Conservation (phyloP, 805 yeast species). For the Yamadazyma insecticola region DNA sequence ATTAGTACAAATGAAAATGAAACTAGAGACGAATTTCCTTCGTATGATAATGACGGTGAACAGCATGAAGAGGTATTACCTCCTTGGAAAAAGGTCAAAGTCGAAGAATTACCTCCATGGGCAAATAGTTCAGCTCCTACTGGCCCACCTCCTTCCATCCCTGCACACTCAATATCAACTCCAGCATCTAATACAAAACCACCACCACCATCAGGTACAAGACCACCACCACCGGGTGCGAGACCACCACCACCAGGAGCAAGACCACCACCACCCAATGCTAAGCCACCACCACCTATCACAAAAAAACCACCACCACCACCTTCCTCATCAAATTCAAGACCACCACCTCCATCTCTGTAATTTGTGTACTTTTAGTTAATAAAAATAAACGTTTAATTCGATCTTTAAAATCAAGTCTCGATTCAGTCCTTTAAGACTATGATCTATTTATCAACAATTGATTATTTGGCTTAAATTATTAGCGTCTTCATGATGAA, state of each 20-base stretch:
- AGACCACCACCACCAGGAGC: slow-evolving; percentile 13
- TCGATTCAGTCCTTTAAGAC: no score
- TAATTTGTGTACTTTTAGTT: no score
- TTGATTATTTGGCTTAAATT: no score
- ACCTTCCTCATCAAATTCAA: slow-evolving; percentile 13
- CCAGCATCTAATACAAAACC: slow-evolving; percentile 4
- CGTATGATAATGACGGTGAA: slow-evolving; percentile 2
- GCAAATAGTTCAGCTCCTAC: slow-evolving; percentile 1
- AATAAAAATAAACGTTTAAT: no score
- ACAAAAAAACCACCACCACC: slow-evolving; percentile 22
- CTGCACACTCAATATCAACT: background rate
- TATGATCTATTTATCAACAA: no score
- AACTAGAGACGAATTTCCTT: slow-evolving; percentile 4
- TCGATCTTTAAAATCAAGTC: no score
- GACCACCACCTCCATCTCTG: slow-evolving; percentile 10
- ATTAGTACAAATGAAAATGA: background rate
- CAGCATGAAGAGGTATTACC: slow-evolving; percentile 12
- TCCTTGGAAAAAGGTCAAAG: slow-evolving; percentile 23
- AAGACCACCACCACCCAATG: slow-evolving; percentile 7
- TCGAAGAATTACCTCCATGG: slow-evolving; percentile 20
- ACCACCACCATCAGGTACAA: slow-evolving; percentile 4
- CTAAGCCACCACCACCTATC: slow-evolving; percentile 12
- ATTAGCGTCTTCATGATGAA: no score
- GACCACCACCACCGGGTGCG: background rate
- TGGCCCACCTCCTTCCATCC: background rate